These are phyloP conservation scores for Nemania sp. DNA, from an alignment of 2,329 filamentous ascomycete species.

Conservation along the genomic window DNA sequence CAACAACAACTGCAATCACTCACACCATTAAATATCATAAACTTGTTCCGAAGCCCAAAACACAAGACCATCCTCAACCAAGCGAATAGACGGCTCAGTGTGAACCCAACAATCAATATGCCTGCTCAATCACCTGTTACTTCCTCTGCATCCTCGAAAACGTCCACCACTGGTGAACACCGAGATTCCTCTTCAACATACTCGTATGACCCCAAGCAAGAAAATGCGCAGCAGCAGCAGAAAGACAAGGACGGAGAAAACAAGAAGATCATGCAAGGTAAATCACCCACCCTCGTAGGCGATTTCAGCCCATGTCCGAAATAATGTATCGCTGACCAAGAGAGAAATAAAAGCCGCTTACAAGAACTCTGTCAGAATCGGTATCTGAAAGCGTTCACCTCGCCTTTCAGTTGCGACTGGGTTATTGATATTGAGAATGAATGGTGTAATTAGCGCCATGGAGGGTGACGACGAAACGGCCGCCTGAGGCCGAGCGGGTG, in stretches of 20 bases:
- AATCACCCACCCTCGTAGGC: not conserved
- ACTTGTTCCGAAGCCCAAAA: not conserved
- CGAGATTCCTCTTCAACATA: slow-evolving; percentile 29
- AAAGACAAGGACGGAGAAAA: slow-evolving; percentile 15
- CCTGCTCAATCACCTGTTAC: slow-evolving; percentile 12
- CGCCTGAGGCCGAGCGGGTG: too few species aligned
- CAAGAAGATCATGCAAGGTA: slow-evolving; percentile 22
- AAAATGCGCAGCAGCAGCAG: slow-evolving; percentile 4
- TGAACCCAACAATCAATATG: slow-evolving; percentile 17
- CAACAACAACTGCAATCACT: not conserved
- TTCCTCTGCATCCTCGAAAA: slow-evolving; percentile 12
- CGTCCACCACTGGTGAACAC: not conserved
- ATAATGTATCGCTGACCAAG: slow-evolving; percentile 3
- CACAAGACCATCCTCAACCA: not conserved
- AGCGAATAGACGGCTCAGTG: not conserved
- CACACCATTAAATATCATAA: not conserved
- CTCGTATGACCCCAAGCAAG: slow-evolving; percentile 24
- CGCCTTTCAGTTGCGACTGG: not conserved
- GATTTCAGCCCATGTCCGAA: not conserved
- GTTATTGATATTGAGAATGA: too few species aligned
- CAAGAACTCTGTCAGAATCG: slow-evolving; percentile 26
- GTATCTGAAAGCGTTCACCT: slow-evolving; percentile 4
- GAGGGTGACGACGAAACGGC: too few species aligned
- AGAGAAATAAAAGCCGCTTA: slow-evolving; percentile 22
- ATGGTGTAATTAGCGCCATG: too few species aligned